Base-by-base conservation (phyloP, 345 rosid species). In the Sisymbrium irio region DNA sequence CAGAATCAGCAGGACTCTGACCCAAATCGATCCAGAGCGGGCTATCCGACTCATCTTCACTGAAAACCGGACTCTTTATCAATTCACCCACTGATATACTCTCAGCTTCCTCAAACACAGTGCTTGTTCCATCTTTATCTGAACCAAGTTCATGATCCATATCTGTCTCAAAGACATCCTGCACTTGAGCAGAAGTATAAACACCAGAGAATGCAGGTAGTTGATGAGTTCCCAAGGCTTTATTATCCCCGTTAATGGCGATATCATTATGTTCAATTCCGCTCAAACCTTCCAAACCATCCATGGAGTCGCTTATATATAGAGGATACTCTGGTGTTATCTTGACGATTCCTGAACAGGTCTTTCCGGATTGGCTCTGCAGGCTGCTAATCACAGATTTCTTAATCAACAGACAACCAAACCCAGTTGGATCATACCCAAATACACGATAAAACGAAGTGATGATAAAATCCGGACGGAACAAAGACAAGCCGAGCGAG, bases 141-240 rank as follows among this genome's bases (percentile, higher is more conserved):
- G 94, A 86, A 77, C 88, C 81, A 78, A 86, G 82, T 20, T 92
- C 99, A 27, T 89, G 90, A 59, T 89, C 91, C 90, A 90, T 83
- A 78, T 96, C 99, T 1, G 96, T 81, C 77, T 86, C 93, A 62
- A 92, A 89, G 19, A 88, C 96, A 82, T 96, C 99, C 83, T 89
- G 86, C 49, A 96, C 98, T 80, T 96, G 98, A 60, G 90, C 86
- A 79, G 95, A 85, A 0, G 99, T 86, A 65, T 57, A 96, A 19
- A 73, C 98, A 76, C 99, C 99, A 49, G 99, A 96, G 67, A 96
- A 96, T 17, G 96, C 99, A 5, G 99, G 98, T 83, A 92, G 66
- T 47, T 90, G 96, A 51, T 90, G 96, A 51, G 82, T 70, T 77
- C 90, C 98, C 44, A 87, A 30, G 36, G 83, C 57, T 66, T 86